Percentiles rank a stretch among this genome's conserved stretches.
phyloP scores from a whole-genome alignment of 306 rosid species.

The Pterocarpus santalinus region DNA sequence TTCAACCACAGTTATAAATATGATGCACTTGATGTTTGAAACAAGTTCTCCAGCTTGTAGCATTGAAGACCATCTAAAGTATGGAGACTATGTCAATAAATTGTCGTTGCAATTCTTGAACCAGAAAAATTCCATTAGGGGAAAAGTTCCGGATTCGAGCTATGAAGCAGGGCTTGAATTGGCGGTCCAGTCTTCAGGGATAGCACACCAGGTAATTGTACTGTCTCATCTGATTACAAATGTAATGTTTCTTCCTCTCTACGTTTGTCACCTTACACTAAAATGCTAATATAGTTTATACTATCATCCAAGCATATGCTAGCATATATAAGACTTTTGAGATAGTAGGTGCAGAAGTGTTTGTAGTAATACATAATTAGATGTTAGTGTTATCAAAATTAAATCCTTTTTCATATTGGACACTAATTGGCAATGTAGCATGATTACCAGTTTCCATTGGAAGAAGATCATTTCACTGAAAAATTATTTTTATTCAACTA shows the following conservation, averaged over 20 bases:
- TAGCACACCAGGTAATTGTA: slow-evolving; percentile 60
- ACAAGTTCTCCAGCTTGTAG: slow-evolving; percentile 52
- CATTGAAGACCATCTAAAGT: slow-evolving; percentile 72
- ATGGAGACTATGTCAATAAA: slow-evolving; percentile 64
- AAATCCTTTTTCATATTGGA: slow-evolving; percentile 25
- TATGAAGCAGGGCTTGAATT: slow-evolving; percentile 75
- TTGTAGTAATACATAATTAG: no score
- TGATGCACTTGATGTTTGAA: slow-evolving; percentile 66
- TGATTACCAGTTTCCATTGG: not conserved
- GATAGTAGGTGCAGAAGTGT: no score
- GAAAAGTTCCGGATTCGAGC: slow-evolving; percentile 58
- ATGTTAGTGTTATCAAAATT: not conserved
- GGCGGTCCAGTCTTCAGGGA: slow-evolving; percentile 67
- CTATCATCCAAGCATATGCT: no score
- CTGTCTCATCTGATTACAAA: not conserved
- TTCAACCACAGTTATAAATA: slow-evolving; percentile 59
- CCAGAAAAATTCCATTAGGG: slow-evolving; percentile 47
- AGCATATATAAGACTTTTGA: no score
- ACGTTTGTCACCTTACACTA: not conserved
- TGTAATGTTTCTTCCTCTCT: not conserved
- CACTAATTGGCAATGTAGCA: not conserved
- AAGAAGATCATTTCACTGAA: slow-evolving; percentile 17
- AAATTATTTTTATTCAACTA: slow-evolving; percentile 18
- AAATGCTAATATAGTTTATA: no score
- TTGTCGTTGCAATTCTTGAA: slow-evolving; percentile 55